Evolutionary conservation across 345 rosid genomes (phyloP).

Genomic region (Camelina laxa): DNA sequence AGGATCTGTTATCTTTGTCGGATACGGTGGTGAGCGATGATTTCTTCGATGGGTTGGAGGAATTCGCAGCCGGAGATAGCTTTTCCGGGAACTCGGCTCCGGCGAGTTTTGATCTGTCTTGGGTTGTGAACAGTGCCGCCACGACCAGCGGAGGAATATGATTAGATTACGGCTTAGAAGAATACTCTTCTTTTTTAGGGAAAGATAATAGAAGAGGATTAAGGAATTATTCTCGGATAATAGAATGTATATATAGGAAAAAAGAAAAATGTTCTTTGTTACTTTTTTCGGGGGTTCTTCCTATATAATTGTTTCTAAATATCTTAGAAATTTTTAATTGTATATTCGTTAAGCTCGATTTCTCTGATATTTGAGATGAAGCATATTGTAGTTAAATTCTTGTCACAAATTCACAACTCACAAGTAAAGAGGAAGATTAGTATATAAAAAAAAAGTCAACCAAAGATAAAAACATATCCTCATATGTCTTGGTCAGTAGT

Average conservation of each 20-base stretch:
- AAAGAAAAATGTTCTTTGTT: conserved; percentile 19
- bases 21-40: conserved; percentile 75
- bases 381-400: no score
- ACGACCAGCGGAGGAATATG: conserved; percentile 56
- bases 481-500: no score
- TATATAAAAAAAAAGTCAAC: no score
- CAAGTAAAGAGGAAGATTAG: no score
- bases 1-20: conserved; percentile 58
- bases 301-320: conserved; percentile 15
- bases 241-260: conserved; percentile 40
- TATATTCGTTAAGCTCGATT: conserved; percentile 24
- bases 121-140: conserved; percentile 50
- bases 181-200: conserved; percentile 43
- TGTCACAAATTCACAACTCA: no score
- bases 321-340: conserved; percentile 25
- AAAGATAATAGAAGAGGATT: conserved; percentile 24
- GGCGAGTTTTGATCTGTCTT: conserved; percentile 62
- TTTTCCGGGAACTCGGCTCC: conserved; percentile 59
- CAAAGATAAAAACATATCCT: no score
- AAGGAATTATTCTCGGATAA: conserved; percentile 35
- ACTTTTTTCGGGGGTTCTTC: neutral
- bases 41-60: conserved; percentile 84
- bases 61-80: conserved; percentile 51
- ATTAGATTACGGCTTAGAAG: conserved; percentile 28
- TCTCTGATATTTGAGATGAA: neutral